Base-by-base conservation (phyloP, 805 yeast species). In the Diddensiella santjacobensis region DNA sequence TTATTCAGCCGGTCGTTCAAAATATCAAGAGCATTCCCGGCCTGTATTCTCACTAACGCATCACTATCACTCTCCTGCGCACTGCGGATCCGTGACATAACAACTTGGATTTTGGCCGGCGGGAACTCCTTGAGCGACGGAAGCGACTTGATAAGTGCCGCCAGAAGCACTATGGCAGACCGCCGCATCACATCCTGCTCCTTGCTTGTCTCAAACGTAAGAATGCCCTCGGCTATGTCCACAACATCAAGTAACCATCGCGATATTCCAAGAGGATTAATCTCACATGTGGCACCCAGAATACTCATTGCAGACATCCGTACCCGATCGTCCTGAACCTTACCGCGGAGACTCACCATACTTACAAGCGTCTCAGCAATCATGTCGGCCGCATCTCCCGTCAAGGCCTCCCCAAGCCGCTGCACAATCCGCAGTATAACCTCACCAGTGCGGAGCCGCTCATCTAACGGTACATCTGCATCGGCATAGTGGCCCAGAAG, bases 231-330 rank as follows among this genome's bases (percentile, higher is more conserved):
- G 0, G 87, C 80, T 60, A 95, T 81, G 59, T 89, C 96, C 39
- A 87, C 65, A 5, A 83, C 74, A 44, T 82, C 84, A 1, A 64
- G 61, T 8, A 88, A 65, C 49, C 72, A 68, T 1, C 64, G 58
- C 0, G 69, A 36, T 1, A 87, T 57, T 0, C 84, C 85, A 3
- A 66, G 45, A 0, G 89, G 82, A 50, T 80, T 79, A 1, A 69
- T 68, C 53, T 78, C 77, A 58, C 89, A 77, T 31, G 84, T 70
- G 3, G 77, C 68, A 23, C 97, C 96, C n/a, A 91, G 63, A 11
- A 93, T 64, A 0, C 96, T 86, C 80, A 90, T 76, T 0, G 96
- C 78, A 1, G 97, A 90, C 84, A 88, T 82, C 55, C 97, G 71
- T 35, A 89, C 54, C 35, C 82, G 74, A 49, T 74, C 70, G 53